phyloP scores from a whole-genome alignment of 2,329 filamentous ascomycete species.

The Exophiala oligosperma region DNA sequence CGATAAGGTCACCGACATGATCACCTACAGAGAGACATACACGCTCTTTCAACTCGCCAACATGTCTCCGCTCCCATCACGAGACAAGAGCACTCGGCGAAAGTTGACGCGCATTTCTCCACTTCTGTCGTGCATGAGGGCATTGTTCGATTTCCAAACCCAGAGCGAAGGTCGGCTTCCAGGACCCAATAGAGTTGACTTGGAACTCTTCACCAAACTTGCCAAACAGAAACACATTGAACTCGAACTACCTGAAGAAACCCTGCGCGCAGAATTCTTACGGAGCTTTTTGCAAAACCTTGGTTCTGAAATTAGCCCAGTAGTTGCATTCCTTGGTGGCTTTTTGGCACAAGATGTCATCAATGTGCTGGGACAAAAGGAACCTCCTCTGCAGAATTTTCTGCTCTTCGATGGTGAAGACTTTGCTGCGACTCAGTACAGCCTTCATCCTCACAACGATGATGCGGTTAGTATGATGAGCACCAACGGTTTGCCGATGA shows the following conservation, averaged over 20 bases:
- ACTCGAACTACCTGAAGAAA: conserved; percentile 67
- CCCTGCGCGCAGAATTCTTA: conserved; percentile 69
- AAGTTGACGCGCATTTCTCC: conserved; percentile 75
- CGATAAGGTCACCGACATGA: conserved; percentile 73
- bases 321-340: conserved; percentile 85
- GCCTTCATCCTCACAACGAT: conserved; percentile 68
- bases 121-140: conserved; percentile 79
- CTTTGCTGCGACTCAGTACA: conserved; percentile 76
- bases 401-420: conserved; percentile 85
- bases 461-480: conserved; percentile 24
- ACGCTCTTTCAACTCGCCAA: conserved; percentile 86
- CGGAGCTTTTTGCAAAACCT: conserved; percentile 85
- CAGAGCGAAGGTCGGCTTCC: conserved; percentile 56
- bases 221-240: conserved; percentile 77
- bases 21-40: conserved; percentile 90
- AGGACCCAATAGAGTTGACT: conserved; percentile 60
- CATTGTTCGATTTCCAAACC: conserved; percentile 83
- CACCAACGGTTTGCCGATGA: conserved; percentile 20
- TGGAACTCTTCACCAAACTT: conserved; percentile 73
- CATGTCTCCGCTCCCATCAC: conserved; percentile 71
- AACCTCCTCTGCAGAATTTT: conserved; percentile 95
- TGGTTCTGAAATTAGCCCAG: conserved; percentile 78
- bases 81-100: conserved; percentile 67
- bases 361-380: conserved; percentile 85
- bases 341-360: conserved; percentile 95